phyloP scores from a whole-genome alignment of 129 eudicot species.

The Flaveria brownii region DNA sequence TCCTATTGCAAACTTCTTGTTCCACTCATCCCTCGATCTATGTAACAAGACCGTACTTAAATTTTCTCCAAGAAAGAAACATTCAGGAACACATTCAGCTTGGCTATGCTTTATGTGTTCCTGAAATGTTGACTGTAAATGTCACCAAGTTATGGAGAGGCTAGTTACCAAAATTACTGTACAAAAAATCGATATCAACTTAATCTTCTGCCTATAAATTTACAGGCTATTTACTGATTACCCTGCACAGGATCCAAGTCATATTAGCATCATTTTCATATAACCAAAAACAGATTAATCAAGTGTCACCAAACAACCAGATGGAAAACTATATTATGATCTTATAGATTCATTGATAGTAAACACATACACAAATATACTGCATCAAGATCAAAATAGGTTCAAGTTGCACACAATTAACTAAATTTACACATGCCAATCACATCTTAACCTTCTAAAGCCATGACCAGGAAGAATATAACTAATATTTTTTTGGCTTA shows the following conservation, averaged over 20 bases:
- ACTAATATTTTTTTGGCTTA: conserved; percentile 35
- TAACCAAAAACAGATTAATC: not conserved
- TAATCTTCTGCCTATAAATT: not conserved
- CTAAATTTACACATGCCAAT: conserved; percentile 14
- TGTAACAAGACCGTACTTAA: too few species aligned
- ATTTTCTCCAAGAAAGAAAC: too few species aligned
- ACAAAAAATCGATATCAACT: not conserved
- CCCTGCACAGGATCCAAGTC: not conserved
- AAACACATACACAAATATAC: conserved; percentile 22
- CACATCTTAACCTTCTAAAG: not conserved
- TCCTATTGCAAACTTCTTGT: too few species aligned
- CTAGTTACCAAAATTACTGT: too few species aligned
- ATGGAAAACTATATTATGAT: not conserved
- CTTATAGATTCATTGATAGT: not conserved
- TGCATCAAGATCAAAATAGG: conserved; percentile 3
- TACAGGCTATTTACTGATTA: not conserved
- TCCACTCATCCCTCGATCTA: too few species aligned
- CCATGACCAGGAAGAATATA: conserved; percentile 14
- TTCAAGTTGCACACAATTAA: conserved; percentile 20
- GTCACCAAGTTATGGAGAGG: too few species aligned
- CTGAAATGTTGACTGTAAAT: too few species aligned
- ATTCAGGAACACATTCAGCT: too few species aligned
- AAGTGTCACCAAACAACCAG: not conserved
- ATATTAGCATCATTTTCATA: not conserved
- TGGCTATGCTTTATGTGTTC: too few species aligned